Evolutionary conservation across 1,139 yeast species (phyloP), one percentile per base, ranked within the genome.

Genomic region (Kurtzmaniella natalensis): DNA sequence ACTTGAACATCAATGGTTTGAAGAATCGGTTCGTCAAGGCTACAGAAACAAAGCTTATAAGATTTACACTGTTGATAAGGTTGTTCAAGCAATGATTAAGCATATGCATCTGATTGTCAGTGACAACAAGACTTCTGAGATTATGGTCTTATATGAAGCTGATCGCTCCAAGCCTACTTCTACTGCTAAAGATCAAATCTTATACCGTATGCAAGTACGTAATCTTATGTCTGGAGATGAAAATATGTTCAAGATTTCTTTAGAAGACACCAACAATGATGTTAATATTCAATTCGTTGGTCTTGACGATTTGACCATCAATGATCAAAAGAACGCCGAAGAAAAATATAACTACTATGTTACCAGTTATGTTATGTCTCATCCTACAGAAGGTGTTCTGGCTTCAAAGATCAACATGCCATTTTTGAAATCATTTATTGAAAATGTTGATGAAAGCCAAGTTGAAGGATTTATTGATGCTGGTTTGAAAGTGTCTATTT

Each of bases 341-440:
- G 94, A 86, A 42, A 76, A 75, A 47, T 94, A 95, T 82, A 89
- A 87, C 55, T 89, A 92, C 59, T 92, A 94, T 53, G 74, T 92
- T 35, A 92, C 97, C 0, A 84, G 95, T 32, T 92, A 83, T 57
- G 76, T 92, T 32, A 83, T 92, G 86, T 83, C 95, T 5, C 94
- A 87, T 48, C 97, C 98, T 26, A 92, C 99, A 2, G 98, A 92
- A 58, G 97, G 97, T 21, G 84, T 94, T 16, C 81, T 89, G n/a
- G 78, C 86, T n/a, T 78, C 84, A 22, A 78, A 76, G 41, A 70
- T 87, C 36, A 71, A 70, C 40, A 67, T 83, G 63, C 95, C 95
- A 31, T 85, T 86, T 55, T 62, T 82, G 37, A 81, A 77, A 44
- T 64, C 80, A 8, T 75, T 75, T 35, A 57, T 79, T 37, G 84